Evolutionary conservation across 495 filamentous ascomycete species (phyloP).

Genomic region (Aspergillus bertholletiae): DNA sequence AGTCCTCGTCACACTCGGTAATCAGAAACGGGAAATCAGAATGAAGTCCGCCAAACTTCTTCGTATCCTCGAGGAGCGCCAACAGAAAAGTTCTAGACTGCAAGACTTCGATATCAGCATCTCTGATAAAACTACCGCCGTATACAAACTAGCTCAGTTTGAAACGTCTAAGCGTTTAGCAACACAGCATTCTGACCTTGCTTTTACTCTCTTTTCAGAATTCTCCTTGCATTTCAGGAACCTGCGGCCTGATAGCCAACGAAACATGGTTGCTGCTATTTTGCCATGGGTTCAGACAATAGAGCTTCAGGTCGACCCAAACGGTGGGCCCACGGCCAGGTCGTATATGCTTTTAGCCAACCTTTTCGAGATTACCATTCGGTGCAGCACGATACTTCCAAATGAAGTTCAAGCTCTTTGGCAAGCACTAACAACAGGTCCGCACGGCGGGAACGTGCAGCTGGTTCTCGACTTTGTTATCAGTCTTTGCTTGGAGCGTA

Average conservation of each 20-base stretch:
- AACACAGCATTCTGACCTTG: conserved; percentile 79
- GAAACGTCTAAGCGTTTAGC: conserved; percentile 91
- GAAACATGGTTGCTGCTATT: conserved; percentile 91
- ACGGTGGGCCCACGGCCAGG: conserved; percentile 79
- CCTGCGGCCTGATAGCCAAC: conserved; percentile 72
- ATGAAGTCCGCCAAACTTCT: conserved; percentile 86
- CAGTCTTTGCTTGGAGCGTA: conserved; percentile 80
- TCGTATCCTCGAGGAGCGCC: conserved; percentile 76
- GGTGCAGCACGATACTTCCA: conserved; percentile 79
- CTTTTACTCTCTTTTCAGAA: conserved; percentile 92
- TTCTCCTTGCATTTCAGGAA: conserved; percentile 88
- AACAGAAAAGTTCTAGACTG: conserved; percentile 80
- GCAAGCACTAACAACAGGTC: conserved; percentile 93
- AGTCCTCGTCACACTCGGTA: conserved; percentile 86
- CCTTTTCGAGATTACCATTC: conserved; percentile 93
- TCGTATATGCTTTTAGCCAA: conserved; percentile 97
- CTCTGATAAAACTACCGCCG: conserved; percentile 95
- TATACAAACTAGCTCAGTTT: conserved; percentile 96
- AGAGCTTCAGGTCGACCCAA: conserved; percentile 90
- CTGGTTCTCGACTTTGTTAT: conserved; percentile 96
- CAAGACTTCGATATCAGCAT: conserved; percentile 98
- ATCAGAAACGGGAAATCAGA: conserved; percentile 80
- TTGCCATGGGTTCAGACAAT: conserved; percentile 95
- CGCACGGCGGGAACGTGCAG: conserved; percentile 91
- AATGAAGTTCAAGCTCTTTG: conserved; percentile 97